These are phyloP conservation scores for Trichosporon ovoides DNA, from an alignment of 1,284 basidiomycete species.

Conservation along the genomic window DNA sequence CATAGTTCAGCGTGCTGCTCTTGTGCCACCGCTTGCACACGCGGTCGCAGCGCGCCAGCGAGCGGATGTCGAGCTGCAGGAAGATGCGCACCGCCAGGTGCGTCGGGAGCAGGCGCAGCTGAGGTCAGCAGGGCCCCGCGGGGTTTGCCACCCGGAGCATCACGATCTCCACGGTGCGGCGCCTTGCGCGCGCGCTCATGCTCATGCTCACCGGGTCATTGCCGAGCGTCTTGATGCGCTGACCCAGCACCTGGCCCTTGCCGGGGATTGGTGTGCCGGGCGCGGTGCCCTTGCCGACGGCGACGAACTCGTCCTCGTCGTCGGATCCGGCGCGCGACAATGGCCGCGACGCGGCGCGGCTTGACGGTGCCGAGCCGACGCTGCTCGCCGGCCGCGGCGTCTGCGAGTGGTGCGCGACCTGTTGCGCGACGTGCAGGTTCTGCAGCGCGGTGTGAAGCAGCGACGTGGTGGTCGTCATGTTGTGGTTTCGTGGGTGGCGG, in stretches of 20 bases:
- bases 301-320: slow-evolving; percentile 51
- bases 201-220: slow-evolving; percentile 36
- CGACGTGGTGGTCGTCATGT: slow-evolving; percentile 35
- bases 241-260: slow-evolving; percentile 24
- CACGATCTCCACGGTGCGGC: no score
- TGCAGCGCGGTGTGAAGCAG: slow-evolving; percentile 48
- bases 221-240: slow-evolving; percentile 19
- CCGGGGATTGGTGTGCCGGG: slow-evolving; percentile 40
- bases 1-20: slow-evolving; percentile 83
- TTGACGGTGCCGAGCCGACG: slow-evolving; percentile 26
- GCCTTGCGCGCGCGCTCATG: not conserved
- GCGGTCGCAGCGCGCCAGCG: slow-evolving; percentile 68
- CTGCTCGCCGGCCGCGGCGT: slow-evolving; percentile 34
- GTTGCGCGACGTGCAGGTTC: slow-evolving; percentile 47
- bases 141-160: not conserved
- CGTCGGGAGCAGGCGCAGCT: slow-evolving; percentile 66
- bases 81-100: slow-evolving; percentile 74
- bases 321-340: slow-evolving; percentile 24
- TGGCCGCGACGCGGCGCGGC: not conserved
- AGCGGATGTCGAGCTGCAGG: slow-evolving; percentile 57
- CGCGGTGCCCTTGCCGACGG: slow-evolving; percentile 42
- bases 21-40: slow-evolving; percentile 80
- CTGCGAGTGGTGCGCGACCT: slow-evolving; percentile 31
- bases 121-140: slow-evolving; percentile 8
- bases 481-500: not conserved